phyloP scores from a whole-genome alignment of 2,329 filamentous ascomycete genomes.

The Thelonectria discophora region DNA sequence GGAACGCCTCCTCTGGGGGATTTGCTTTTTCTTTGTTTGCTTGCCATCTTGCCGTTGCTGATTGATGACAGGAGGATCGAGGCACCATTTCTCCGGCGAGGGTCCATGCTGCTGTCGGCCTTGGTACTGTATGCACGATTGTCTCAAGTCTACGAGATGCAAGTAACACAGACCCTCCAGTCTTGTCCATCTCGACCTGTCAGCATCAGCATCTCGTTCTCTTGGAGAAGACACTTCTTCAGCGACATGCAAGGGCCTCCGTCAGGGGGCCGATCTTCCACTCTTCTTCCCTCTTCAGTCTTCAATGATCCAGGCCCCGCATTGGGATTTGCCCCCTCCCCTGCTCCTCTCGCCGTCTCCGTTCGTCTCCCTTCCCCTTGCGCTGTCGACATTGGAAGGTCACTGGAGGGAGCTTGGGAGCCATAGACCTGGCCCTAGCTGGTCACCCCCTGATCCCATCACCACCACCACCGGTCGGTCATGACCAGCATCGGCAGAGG shows the following conservation, averaged over 20 bases:
- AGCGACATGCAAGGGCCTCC: slow-evolving; percentile 11
- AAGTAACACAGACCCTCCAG: slow-evolving; percentile 1
- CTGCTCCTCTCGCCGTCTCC: slow-evolving; percentile 6
- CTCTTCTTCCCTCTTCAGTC: neutral
- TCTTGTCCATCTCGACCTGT: neutral
- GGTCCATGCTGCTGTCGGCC: neutral
- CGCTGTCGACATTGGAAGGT: neutral
- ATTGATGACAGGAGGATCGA: slow-evolving; percentile 12
- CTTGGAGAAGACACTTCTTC: slow-evolving; percentile 7
- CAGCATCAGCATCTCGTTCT: neutral
- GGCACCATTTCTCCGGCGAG: neutral
- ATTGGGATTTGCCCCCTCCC: slow-evolving; percentile 11
- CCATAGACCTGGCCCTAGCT: slow-evolving; percentile 10
- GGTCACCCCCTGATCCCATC: slow-evolving; percentile 10
- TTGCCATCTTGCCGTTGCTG: neutral
- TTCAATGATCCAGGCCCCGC: slow-evolving; percentile 2
- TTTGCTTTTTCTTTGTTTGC: slow-evolving; percentile 14
- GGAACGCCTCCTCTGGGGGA: slow-evolving; percentile 6
- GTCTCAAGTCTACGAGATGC: no score
- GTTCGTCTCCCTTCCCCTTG: slow-evolving; percentile 3
- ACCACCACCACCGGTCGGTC: slow-evolving; percentile 11
- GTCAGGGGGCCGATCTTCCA: slow-evolving; percentile 9
- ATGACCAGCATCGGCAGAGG: slow-evolving; percentile 16
- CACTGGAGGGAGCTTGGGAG: neutral
- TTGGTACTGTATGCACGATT: no score